Evolutionary conservation across 495 filamentous ascomycete genomes (phyloP).

Genomic region (Opeltia flavorubescens): DNA sequence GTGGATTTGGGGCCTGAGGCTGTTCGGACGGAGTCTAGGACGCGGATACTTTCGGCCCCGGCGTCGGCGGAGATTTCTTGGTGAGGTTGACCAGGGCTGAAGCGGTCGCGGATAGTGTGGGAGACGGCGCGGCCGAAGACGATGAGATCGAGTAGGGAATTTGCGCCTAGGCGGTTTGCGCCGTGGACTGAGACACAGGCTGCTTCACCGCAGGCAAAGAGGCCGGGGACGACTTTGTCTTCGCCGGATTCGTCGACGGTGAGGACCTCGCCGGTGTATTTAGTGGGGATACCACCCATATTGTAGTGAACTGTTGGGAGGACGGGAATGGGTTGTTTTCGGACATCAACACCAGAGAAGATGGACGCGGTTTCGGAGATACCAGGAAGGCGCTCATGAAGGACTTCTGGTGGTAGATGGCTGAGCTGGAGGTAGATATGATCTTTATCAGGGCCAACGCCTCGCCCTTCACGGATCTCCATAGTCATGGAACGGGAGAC

Average conservation of each 20-base stretch:
- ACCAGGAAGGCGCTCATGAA: constrained; percentile 92
- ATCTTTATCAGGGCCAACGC: constrained; percentile 91
- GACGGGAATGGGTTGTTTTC: constrained; percentile 92
- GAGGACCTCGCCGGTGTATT: constrained; percentile 90
- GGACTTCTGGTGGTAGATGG: constrained; percentile 78
- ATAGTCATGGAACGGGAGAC: constrained; percentile 94
- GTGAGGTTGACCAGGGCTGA: constrained; percentile 63
- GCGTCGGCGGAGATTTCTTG: constrained; percentile 66
- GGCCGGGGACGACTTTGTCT: constrained; percentile 86
- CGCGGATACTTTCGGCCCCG: constrained; percentile 70
- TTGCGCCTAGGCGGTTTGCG: constrained; percentile 92
- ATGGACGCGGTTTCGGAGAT: constrained; percentile 96
- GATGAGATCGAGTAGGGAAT: constrained; percentile 92
- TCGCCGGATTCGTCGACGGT: constrained; percentile 69
- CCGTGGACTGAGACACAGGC: constrained; percentile 96
- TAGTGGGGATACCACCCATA: constrained; percentile 97
- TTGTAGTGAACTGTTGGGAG: constrained; percentile 98
- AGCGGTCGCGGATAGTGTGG: constrained; percentile 85
- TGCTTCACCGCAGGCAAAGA: constrained; percentile 93
- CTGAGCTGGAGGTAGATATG: constrained; percentile 95
- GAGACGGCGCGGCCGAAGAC: constrained; percentile 95
- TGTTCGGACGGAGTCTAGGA: constrained; percentile 74
- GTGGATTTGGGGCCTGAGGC: constrained; percentile 75
- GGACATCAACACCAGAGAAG: constrained; percentile 91
- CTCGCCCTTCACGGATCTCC: constrained; percentile 92